phyloP scores from a whole-genome alignment of 495 filamentous ascomycete genomes.

The Wilcoxina mikolae region DNA sequence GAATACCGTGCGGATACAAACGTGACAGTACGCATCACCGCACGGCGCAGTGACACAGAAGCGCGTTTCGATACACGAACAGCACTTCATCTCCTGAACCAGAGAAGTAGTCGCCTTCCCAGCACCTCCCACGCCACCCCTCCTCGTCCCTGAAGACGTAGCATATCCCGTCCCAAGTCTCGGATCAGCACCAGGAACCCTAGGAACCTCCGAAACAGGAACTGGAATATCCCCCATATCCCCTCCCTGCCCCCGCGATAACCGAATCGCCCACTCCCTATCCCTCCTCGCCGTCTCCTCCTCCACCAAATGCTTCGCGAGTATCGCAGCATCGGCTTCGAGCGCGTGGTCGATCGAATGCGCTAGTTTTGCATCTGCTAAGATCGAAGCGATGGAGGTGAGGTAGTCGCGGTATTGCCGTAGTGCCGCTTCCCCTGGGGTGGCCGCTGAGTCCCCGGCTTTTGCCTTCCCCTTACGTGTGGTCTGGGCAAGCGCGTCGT shows the following conservation, averaged over 20 bases:
- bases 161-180: background rate
- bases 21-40: slow-evolving; percentile 16
- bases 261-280: slow-evolving; percentile 11
- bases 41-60: slow-evolving; percentile 7
- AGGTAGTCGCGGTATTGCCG: slow-evolving; percentile 14
- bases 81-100: background rate
- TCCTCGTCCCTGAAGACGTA: background rate
- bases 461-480: slow-evolving; percentile 16
- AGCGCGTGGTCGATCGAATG: slow-evolving; percentile 14
- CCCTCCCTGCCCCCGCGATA: background rate
- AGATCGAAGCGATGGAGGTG: background rate
- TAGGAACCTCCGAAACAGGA: background rate
- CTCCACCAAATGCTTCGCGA: slow-evolving; percentile 4
- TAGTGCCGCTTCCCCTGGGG: slow-evolving; percentile 12
- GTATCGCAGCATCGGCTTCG: slow-evolving; percentile 5
- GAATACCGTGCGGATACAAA: slow-evolving; percentile 20
- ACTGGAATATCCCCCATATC: background rate
- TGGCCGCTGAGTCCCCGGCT: slow-evolving; percentile 6
- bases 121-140: background rate
- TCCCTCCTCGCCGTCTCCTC: slow-evolving; percentile 1
- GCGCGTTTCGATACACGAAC: slow-evolving; percentile 12
- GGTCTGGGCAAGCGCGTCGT: slow-evolving; percentile 1
- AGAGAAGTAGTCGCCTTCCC: background rate
- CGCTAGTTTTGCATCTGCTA: slow-evolving; percentile 13
- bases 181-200: background rate